Evolutionary conservation across 352 stramenopile species (phyloP), one percentile per base, ranked within the genome.

Genomic region (Phytopythium ostracodes): DNA sequence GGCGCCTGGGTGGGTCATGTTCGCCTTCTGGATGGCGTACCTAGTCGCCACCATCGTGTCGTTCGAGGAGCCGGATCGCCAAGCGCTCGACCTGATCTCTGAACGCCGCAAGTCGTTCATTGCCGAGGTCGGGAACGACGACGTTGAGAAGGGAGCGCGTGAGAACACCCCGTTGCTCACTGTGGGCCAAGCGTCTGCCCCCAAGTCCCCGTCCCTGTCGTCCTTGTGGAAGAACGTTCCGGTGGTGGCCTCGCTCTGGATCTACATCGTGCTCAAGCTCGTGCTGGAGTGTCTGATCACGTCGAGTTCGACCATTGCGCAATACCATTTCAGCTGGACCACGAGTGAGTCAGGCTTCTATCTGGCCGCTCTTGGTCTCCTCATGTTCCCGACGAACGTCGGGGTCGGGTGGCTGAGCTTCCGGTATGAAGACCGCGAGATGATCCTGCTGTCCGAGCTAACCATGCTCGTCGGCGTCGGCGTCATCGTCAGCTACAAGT

Each of bases 371-470:
- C 68, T 98, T 17, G 91, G 89, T 10, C 69, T 97, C 43, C 75
- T 97, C 47, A 96, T 98, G 84, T 96, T 98, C 64, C 94, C 94
- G 20, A 94, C 88, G 36, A 98, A 98, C 62, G 76, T 95, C 51
- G 67, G 93, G 20, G 89, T 98, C 24, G 91, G 89, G 49, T 91
- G 84, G 66, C 77, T 98, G 54, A 95, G 87, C 64, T 86, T 88
- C 58, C 82, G 77, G 20, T 97, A 96, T 60, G 88, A 97, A 65
- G 92, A 98, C 76, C 79, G 91, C 25, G 89, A 98, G 70, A 77
- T 98, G 62, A 97, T 98, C 52, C 61, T 97, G 54, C 66, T 79
- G 11, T 94, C 87, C 1, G 77, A 97, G 67, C 57, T 86, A 2
- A 58, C 93, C n/a, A 97, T 98, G 87, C 68, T 96, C 22, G 62